Conservation (phyloP, 768 basidiomycete species). For the Lactarius trivialis region DNA sequence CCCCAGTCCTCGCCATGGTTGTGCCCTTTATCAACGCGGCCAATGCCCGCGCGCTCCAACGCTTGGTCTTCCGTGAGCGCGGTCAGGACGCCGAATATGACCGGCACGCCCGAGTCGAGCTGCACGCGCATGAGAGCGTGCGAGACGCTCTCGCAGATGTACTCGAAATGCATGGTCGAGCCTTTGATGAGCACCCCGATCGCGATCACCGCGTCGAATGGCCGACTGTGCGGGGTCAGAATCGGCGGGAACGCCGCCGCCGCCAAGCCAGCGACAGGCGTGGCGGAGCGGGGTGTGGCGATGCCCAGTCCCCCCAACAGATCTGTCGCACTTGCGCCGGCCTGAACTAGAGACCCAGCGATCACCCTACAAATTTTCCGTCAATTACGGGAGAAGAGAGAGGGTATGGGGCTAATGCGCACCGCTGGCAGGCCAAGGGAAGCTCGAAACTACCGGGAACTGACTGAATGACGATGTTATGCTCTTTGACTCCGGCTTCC, state of each 20-base stretch:
- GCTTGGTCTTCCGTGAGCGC: conserved; percentile 92
- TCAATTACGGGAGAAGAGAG: conserved; percentile 1
- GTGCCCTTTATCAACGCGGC: conserved; percentile 66
- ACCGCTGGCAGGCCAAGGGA: conserved; percentile 81
- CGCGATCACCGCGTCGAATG: conserved; percentile 94
- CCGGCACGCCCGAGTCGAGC: conserved; percentile 87
- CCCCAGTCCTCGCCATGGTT: conserved; percentile 99
- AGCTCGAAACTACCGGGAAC: conserved; percentile 96
- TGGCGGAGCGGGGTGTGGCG: conserved; percentile 43
- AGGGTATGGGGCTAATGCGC: conserved; percentile 26
- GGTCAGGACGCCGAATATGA: conserved; percentile 95
- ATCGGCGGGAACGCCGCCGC: conserved; percentile 25
- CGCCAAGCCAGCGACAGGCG: conserved; percentile 41
- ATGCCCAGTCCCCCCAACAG: conserved; percentile 62
- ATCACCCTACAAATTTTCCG: conserved; percentile 56
- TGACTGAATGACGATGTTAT: conserved; percentile 84
- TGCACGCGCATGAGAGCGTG: conserved; percentile 94
- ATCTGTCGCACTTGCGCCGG: conserved; percentile 70
- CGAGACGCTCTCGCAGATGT: conserved; percentile 91
- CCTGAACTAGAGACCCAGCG: conserved; percentile 77
- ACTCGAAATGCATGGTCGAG: conserved; percentile 98
- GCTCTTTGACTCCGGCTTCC: conserved; percentile 78
- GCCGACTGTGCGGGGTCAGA: conserved; percentile 39
- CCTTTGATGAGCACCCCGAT: conserved; percentile 99
- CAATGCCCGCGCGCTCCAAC: conserved; percentile 87